These are phyloP conservation scores for Aspergillus awamori DNA, from an alignment of 2,329 filamentous ascomycete species.

Conservation along the genomic window DNA sequence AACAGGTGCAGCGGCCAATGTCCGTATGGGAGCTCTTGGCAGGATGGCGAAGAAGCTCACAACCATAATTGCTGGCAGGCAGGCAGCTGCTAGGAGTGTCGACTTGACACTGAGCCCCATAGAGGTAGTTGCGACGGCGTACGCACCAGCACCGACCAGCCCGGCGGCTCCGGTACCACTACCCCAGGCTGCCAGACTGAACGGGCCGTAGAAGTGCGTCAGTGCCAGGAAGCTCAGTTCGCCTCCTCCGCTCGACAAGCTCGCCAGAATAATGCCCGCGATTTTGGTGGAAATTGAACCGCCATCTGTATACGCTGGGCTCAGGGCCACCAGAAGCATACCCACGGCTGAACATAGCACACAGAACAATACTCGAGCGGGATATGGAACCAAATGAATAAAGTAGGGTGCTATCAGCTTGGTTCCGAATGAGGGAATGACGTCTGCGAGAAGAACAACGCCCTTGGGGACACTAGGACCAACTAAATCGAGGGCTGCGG, in stretches of 20 bases:
- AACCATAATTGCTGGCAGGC: constrained; percentile 77
- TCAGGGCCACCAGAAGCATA: constrained; percentile 86
- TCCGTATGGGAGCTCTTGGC: constrained; percentile 67
- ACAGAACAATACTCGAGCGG: constrained; percentile 72
- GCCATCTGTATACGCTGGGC: constrained; percentile 61
- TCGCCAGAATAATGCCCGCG: constrained; percentile 80
- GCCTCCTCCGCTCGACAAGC: constrained; percentile 80
- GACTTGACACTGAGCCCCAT: constrained; percentile 72
- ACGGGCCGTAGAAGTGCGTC: constrained; percentile 89
- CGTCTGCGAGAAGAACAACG: constrained; percentile 88
- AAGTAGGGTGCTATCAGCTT: constrained; percentile 93
- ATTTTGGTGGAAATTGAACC: constrained; percentile 74
- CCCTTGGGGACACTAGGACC: constrained; percentile 84
- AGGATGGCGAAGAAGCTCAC: constrained; percentile 82
- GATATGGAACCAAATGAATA: constrained; percentile 84
- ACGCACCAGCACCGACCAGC: constrained; percentile 81
- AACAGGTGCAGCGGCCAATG: constrained; percentile 44
- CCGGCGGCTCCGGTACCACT: constrained; percentile 90
- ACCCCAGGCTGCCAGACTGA: constrained; percentile 87
- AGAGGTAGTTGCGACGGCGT: constrained; percentile 82
- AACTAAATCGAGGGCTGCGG: constrained; percentile 91
- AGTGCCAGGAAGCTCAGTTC: constrained; percentile 89
- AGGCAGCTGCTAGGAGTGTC: constrained; percentile 76
- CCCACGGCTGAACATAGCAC: constrained; percentile 75
- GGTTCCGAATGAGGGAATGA: constrained; percentile 83